phyloP scores from a whole-genome alignment of 2,329 filamentous ascomycete genomes.

The Venturia asperata region DNA sequence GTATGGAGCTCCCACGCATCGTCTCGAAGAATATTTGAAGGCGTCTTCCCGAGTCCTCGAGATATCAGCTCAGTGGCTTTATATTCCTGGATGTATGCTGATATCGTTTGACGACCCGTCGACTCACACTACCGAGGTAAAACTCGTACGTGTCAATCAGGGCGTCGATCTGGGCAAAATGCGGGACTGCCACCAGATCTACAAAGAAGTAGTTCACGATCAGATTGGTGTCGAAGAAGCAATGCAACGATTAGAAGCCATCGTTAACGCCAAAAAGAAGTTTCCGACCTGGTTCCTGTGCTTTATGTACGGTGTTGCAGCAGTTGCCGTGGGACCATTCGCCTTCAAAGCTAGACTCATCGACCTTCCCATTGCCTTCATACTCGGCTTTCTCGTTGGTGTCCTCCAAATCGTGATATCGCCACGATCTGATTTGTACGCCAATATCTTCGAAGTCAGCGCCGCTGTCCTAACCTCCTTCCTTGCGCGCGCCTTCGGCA shows the following conservation, averaged over 20 bases:
- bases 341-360: constrained; percentile 70
- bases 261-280: constrained; percentile 51
- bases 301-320: constrained; percentile 66
- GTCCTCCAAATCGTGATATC: constrained; percentile 67
- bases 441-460: constrained; percentile 45
- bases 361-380: constrained; percentile 69
- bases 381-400: constrained; percentile 68
- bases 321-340: constrained; percentile 69
- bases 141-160: constrained; percentile 61
- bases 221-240: constrained; percentile 66
- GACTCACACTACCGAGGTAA: constrained; percentile 74
- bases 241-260: constrained; percentile 54
- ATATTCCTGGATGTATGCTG: constrained; percentile 89
- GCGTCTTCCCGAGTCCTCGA: constrained; percentile 85
- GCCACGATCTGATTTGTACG: constrained; percentile 64
- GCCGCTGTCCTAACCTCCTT: constrained; percentile 45
- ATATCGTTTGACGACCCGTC: constrained; percentile 74
- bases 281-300: constrained; percentile 47
- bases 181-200: constrained; percentile 66
- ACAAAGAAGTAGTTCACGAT: constrained; percentile 77
- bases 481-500: constrained; percentile 43
- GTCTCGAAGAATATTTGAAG: constrained; percentile 83
- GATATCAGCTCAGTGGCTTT: constrained; percentile 83
- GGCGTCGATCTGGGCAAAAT: constrained; percentile 69
- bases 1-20: constrained; percentile 84